Conservation (phyloP, 1,284 basidiomycete genomes). For the Cryptococcus floricola region DNA sequence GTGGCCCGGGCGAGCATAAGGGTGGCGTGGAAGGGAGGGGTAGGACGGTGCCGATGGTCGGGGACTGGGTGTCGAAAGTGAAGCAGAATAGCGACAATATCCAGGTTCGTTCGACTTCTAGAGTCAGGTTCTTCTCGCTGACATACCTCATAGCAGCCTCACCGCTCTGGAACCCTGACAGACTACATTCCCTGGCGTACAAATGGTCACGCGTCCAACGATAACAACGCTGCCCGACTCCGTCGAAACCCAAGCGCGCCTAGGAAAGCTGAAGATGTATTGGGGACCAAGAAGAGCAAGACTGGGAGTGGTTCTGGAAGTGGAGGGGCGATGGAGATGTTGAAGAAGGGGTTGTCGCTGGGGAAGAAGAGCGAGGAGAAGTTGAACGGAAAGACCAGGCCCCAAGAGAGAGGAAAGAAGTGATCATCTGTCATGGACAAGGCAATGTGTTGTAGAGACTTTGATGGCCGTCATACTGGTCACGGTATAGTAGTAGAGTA, state of each 20-base stretch:
- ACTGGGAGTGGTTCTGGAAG: background rate
- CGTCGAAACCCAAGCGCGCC: background rate
- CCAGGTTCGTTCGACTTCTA: background rate
- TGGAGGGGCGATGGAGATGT: background rate
- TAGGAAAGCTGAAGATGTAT: background rate
- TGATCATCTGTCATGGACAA: too few relatives aligned
- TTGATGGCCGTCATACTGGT: too few relatives aligned
- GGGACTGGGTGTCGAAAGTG: slow-evolving; percentile 8
- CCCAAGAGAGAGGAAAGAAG: too few relatives aligned
- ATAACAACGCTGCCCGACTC: background rate
- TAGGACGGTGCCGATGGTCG: slow-evolving; percentile 1
- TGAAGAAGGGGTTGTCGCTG: background rate
- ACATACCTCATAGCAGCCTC: background rate
- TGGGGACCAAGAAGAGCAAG: background rate
- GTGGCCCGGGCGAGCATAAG: slow-evolving; percentile 3
- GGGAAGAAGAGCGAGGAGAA: background rate
- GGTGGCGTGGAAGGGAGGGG: background rate
- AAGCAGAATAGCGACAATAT: background rate
- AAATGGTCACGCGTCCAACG: background rate
- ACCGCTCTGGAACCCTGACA: background rate
- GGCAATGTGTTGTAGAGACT: too few relatives aligned
- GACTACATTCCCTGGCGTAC: background rate
- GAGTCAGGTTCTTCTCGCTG: background rate
- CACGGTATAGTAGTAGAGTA: too few relatives aligned
- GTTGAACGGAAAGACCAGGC: background rate